Evolutionary conservation across 129 eudicot genomes (phyloP), one percentile per base, ranked within the genome.

Genomic region (Flaveria ramosissima): DNA sequence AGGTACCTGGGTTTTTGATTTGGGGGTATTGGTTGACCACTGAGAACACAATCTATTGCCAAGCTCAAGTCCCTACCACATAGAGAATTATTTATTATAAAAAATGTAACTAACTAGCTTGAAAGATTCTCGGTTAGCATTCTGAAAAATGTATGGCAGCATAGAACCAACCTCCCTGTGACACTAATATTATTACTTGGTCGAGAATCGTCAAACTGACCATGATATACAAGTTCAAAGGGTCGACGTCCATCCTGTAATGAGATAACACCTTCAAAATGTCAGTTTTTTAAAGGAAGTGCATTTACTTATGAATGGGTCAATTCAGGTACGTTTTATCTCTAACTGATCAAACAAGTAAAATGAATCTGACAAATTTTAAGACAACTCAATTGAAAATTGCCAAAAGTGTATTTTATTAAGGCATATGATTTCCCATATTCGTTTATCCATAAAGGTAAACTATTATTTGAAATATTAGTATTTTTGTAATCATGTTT

Each of bases 181-280:
- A 95, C 84, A 48, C 76, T 88, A 61, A 92, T 80, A 78, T 83
- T 91, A 80, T 85, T 95, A 55, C 91, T 89, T 74, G 99, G 97
- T 57, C 97, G 84, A 46, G 99, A 95, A 88, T 95, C 99, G 69
- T 95, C 99, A 85, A 91, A 95, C 76, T 95, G 99, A 24, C 99
- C 99, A 81, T 92, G 99, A 78, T 91, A 95, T 27, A 95, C 99
- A 43, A 95, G 85, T 82, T 91, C 92, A 89, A 95, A 95, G 66
- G 97, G 96, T 81, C 96, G 89, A 59, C 99, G 91, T 1, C 97
- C 99, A 70, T 89, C 99, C 99, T 94, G 87, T 77, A 19, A 81
- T 39, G 83, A 76, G 45, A 78, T 72, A 23, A 59, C 17, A 68
- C 53, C 43, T 39, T 39, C 26, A 71, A 57, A 60, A 30, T 63